Evolutionary conservation across 2,329 filamentous ascomycete genomes (phyloP), one percentile per base, ranked within the genome.

Genomic region (Cercospora canescens): DNA sequence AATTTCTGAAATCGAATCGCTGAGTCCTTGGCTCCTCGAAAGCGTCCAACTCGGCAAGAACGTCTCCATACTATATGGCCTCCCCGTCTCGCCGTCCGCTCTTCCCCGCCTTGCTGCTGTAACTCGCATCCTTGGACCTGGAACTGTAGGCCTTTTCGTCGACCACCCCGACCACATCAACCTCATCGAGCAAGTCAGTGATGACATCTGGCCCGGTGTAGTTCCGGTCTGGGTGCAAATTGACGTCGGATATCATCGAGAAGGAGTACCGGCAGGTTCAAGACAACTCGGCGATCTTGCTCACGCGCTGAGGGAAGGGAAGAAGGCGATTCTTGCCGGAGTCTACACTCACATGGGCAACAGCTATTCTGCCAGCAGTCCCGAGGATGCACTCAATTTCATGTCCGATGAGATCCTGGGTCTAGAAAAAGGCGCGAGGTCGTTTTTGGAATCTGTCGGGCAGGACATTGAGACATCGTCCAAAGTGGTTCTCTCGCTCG

Each of bases 301-400:
- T 41, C 71, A 78, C 34, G 77, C 84, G 0, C 77, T 88, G 2
- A 77, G 81, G 0, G 77, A 81, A 0, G 79, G 85, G n/a, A 74
- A 75, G 77, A 65, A 67, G 2, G 74, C 78, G 0, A 70, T 70
- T 8, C 79, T 94, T 6, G 79, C 85, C 3, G 91, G 91, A 0
- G 79, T 94, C 24, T 94, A 94, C 77, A 85, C 85, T 2, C 91
- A 94, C 76, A 89, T 89, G 6, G 90, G 91, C 1, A 85, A 91
- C 70, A 91, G 88, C 21, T 94, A 95, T 75, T 81, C 76, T 32
- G 82, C 82, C 0, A 82, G 80, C 26, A 83, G 83, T 0, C 82
- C 87, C 2, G 78, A 81, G 6, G 84, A 88, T 68, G 89, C 90
- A 1, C 82, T 91, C 71, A 76, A 82, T 0, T 84, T 85, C 60